Percentiles rank a stretch among this genome's conserved stretches.
Evolutionary conservation across 2,329 filamentous ascomycete genomes (phyloP).

Genomic region (Colletotrichum endophyticum): DNA sequence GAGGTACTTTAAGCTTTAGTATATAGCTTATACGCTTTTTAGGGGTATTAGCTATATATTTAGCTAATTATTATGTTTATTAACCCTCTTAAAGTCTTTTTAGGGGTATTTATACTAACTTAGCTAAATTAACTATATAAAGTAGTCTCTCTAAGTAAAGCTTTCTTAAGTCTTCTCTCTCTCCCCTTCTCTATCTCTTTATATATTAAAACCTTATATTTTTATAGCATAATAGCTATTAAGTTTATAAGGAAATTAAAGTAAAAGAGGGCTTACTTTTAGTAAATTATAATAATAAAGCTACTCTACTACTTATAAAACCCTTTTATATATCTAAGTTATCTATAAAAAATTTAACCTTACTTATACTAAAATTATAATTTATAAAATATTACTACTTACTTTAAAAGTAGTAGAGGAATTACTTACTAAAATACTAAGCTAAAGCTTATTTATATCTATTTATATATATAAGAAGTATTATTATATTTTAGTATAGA

Average conservation of each 20-base stretch:
- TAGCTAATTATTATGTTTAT: too few species aligned
- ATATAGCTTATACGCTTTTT: too few species aligned
- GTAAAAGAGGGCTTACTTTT: too few species aligned
- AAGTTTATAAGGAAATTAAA: too few species aligned
- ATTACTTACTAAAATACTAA: conserved; percentile 18
- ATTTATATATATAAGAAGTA: background rate
- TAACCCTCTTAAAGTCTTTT: too few species aligned
- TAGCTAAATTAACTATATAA: background rate
- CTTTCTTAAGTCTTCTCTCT: too few species aligned
- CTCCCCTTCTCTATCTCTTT: background rate
- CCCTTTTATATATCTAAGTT: background rate
- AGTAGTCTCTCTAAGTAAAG: too few species aligned
- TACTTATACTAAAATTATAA: background rate
- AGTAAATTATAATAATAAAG: too few species aligned
- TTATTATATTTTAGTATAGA: background rate
- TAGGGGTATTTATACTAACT: too few species aligned
- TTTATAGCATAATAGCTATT: too few species aligned
- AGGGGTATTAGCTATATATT: too few species aligned
- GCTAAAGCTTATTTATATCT: background rate
- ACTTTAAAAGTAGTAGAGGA: background rate
- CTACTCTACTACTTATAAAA: background rate
- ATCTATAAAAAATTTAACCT: background rate
- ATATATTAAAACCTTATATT: background rate
- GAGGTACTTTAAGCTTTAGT: too few species aligned
- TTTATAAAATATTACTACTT: background rate